Percentiles rank a stretch among this genome's conserved stretches.
phyloP scores from a whole-genome alignment of 768 basidiomycete genomes.

The Pisolithus sp. region DNA sequence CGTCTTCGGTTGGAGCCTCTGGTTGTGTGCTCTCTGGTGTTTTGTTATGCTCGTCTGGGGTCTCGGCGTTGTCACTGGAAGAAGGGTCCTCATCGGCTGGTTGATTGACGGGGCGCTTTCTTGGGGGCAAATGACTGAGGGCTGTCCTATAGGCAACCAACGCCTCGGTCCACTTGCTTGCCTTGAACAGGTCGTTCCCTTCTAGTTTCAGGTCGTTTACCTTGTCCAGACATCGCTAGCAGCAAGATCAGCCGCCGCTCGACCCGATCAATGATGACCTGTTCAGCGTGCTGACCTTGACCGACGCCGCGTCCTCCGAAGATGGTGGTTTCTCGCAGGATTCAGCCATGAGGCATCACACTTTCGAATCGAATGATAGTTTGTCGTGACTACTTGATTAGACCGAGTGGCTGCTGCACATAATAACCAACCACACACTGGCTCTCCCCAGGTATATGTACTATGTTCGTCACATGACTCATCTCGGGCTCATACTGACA shows the following conservation, averaged over 20 bases:
- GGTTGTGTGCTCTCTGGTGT: slow-evolving; percentile 11
- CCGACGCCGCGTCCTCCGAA: neutral
- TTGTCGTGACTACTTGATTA: neutral
- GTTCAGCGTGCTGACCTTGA: neutral
- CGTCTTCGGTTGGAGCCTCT: slow-evolving; percentile 27
- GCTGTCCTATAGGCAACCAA: slow-evolving; percentile 63
- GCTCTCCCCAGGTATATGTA: no score
- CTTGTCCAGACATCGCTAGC: slow-evolving; percentile 38
- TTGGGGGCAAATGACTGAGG: slow-evolving; percentile 58
- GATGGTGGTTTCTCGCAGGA: neutral
- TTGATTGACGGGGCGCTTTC: slow-evolving; percentile 19
- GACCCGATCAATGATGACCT: neutral
- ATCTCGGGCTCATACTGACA: no score
- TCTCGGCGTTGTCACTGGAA: slow-evolving; percentile 11
- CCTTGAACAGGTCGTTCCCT: slow-evolving; percentile 71
- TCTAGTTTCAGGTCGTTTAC: slow-evolving; percentile 64
- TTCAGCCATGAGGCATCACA: slow-evolving; percentile 3
- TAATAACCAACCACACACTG: no score
- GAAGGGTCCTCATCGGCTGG: slow-evolving; percentile 14
- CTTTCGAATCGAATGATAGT: neutral
- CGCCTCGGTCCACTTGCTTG: slow-evolving; percentile 62
- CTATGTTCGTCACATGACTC: neutral
- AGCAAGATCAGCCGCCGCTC: neutral
- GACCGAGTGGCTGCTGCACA: neutral
- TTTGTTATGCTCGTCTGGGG: slow-evolving; percentile 13